Evolutionary conservation across 805 yeast species (phyloP).

Genomic region (Yamadazyma paraphyllophila): DNA sequence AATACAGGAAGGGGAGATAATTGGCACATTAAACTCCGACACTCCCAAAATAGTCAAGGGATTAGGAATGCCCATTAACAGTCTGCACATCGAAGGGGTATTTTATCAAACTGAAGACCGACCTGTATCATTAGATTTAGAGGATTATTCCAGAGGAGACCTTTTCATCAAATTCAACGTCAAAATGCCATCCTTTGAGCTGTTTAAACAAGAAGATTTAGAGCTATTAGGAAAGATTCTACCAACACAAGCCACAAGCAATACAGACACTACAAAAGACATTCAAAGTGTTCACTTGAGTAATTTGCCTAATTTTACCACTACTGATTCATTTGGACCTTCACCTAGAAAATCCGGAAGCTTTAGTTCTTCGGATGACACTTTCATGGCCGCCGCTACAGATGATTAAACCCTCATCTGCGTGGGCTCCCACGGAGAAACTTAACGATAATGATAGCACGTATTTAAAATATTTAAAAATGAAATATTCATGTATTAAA

Average conservation of each 20-base stretch:
- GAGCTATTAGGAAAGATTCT: constrained; percentile 18
- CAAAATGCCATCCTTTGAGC: constrained; percentile 28
- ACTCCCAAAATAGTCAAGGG: constrained; percentile 47
- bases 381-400: background rate
- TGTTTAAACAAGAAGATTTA: constrained; percentile 26
- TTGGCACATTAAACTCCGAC: constrained; percentile 54
- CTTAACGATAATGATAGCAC: background rate
- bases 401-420: background rate
- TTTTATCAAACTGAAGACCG: constrained; percentile 20
- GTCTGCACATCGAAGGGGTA: constrained; percentile 22
- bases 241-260: constrained; percentile 12
- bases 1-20: constrained; percentile 40
- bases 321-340: background rate
- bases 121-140: constrained; percentile 7
- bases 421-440: background rate
- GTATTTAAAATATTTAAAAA: background rate
- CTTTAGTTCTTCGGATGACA: constrained; percentile 4
- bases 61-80: constrained; percentile 61
- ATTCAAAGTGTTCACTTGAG: constrained; percentile 8
- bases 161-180: constrained; percentile 41
- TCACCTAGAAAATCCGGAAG: constrained; percentile 2
- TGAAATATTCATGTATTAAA: background rate
- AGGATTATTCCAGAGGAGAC: constrained; percentile 31
- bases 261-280: background rate
- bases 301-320: constrained; percentile 8